Base-by-base conservation (phyloP, 768 basidiomycete species). In the Lanmaoa pseudosensibilis region DNA sequence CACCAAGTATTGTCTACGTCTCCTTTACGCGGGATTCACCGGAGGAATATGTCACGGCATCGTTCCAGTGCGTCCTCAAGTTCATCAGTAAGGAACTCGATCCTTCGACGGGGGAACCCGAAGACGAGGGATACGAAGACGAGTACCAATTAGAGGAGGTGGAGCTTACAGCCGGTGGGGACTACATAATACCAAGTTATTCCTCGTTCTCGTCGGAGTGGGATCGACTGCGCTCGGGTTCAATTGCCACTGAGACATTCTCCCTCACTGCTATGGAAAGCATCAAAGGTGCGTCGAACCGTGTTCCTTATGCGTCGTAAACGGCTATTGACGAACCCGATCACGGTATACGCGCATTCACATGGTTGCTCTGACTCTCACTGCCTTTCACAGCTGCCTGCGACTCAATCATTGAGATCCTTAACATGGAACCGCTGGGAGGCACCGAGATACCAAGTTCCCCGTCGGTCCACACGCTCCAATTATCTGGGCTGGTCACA, bases 41-140 rank as follows among this genome's bases (percentile, higher is more conserved):
- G 0, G 83, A 83, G 25, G 82, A 86, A 55, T 98, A 93, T 74
- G 81, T 84, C 16, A 75, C 86, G 37, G 91, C 86, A 8, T 91
- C 93, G 18, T 98, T 98, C 84, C 81, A 83, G 59, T 97, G 94
- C 69, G 83, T 86, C 10, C 86, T 99, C 72, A 94, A 93, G 73
- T 99, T 97, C 69, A 78, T 95, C 64, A 95, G 92, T 77, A 99
- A 98, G 74, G 97, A 99, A 69, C 83, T 98, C 18, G 97, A 99
- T 73, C 97, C 97, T 13, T 82, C 89, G 44, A 95, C 91, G 15
- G 95, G 95, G 23, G 87, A 92, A 67, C 97, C 97, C 10, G 97
- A 99, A 74, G 93, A 91, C 61, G 95, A 97, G 52, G 97, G 97
- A n/a, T 99, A 98, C 72, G 92, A 94, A 68, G 97, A 98, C 76